These are phyloP conservation scores for Vitis amurensis DNA, from an alignment of 164 flowering plant genomes.

Conservation along the genomic window DNA sequence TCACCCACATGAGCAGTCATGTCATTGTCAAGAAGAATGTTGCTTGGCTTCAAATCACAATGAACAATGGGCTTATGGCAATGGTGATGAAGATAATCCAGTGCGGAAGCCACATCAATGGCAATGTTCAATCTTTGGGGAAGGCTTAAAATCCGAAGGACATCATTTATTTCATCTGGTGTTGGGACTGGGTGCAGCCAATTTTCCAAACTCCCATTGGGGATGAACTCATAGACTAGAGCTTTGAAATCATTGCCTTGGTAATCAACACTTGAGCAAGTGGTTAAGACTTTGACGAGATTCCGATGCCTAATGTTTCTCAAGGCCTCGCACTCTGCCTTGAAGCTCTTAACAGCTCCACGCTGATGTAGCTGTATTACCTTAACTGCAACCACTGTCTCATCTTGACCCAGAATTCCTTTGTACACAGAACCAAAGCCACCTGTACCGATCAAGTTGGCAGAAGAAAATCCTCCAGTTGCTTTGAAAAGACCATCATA, in stretches of 20 bases:
- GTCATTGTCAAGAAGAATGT: constrained; percentile 29
- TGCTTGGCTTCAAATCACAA: constrained; percentile 36
- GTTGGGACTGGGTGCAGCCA: constrained; percentile 16
- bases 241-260: constrained; percentile 27
- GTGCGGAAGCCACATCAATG: constrained; percentile 30
- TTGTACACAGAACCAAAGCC: constrained; percentile 20
- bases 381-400: constrained; percentile 17
- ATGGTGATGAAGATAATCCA: constrained; percentile 38
- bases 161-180: neutral
- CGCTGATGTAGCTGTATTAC: constrained; percentile 15
- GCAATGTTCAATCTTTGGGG: constrained; percentile 29
- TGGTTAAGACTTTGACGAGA: constrained; percentile 20
- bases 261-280: constrained; percentile 16
- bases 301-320: constrained; percentile 23
- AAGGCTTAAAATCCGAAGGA: constrained; percentile 10
- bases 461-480: constrained; percentile 19
- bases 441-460: constrained; percentile 18
- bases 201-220: constrained; percentile 17
- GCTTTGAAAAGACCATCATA: neutral
- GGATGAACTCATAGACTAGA: constrained; percentile 21
- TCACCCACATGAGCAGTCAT: constrained; percentile 35
- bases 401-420: constrained; percentile 4
- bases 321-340: constrained; percentile 21
- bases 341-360: constrained; percentile 19
- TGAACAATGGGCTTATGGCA: constrained; percentile 19